Evolutionary conservation across 192 early-diverging fungal genomes (phyloP), one percentile per base, ranked within the genome.

Genomic region (Coemansia sp.): DNA sequence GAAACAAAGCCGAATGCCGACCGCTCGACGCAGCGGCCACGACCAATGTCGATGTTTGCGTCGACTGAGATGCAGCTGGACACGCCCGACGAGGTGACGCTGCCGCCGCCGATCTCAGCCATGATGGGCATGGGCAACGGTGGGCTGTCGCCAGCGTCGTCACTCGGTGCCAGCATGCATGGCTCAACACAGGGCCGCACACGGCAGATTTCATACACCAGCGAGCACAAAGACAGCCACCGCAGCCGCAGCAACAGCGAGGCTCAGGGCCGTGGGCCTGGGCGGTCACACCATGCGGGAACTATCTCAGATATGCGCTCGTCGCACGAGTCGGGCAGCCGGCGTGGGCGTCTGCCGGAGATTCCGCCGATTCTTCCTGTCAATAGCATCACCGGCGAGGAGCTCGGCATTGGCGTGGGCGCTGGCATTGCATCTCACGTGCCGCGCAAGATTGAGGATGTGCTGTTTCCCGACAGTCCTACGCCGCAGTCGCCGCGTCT

Each of bases 21-120:
- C 25, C 47, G 64, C 10, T 17, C 61, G n/a, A 15, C 58, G 35
- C 65, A 64, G 38, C 72, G 77, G n/a, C 77, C 77, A 8, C 77
- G 77, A 22, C 77, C 77, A 17, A 80, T 69, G 69, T 80, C 77
- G 14, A 80, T 80, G 77, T 80, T 74, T 71, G 77, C 77, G 9
- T 80, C 77, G 29, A 80, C 77, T 7, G 77, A 80, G 59, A 80
- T 80, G 77, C 77, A 71, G 62, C 59, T 51, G 22, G 69, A 69
- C 15, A 52, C 65, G 17, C 69, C 66, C 0, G 66, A 70, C 21
- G 69, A 65, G 49, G 32, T 15, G 12, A 39, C 39, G 22, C 59
- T 75, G 72, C 77, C 72, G 4, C 72, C 77, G 38, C 62, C 77
- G 9, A 80, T 80, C 57, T 57, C 71, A 21, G 55, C 72, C 1